Evolutionary conservation across 2,329 filamentous ascomycete genomes (phyloP).

Genomic region (Verticillium nubilum): DNA sequence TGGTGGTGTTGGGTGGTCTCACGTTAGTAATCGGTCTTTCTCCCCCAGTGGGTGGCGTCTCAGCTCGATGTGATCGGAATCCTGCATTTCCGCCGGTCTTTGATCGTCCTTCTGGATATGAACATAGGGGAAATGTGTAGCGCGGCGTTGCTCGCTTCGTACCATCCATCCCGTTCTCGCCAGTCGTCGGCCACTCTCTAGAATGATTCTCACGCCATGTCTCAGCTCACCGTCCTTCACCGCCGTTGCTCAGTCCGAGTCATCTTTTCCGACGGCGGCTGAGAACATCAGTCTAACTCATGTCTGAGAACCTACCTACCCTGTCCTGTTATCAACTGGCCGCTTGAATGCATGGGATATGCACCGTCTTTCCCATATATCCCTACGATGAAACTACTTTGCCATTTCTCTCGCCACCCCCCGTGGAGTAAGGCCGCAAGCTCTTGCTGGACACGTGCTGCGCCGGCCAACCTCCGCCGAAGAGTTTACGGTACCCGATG

Average conservation of each 20-base stretch:
- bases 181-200: neutral
- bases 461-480: neutral
- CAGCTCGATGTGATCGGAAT: neutral
- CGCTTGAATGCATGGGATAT: neutral
- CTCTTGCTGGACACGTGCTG: neutral
- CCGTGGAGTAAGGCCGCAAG: neutral
- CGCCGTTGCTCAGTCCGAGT: neutral
- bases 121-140: neutral
- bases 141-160: neutral
- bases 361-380: neutral
- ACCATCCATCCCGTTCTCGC: neutral
- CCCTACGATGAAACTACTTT: neutral
- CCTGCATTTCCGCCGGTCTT: neutral
- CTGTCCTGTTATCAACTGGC: too few relatives aligned
- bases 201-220: neutral
- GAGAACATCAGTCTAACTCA: too few relatives aligned
- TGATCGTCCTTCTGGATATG: neutral
- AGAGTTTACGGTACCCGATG: neutral
- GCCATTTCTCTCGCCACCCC: neutral
- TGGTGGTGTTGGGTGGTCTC: too few relatives aligned
- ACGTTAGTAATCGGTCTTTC: too few relatives aligned
- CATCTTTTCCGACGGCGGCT: neutral
- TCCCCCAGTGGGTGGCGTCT: neutral
- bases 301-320: too few relatives aligned
- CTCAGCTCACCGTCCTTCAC: neutral